These are phyloP conservation scores for Kernera saxatilis DNA, from an alignment of 345 rosid species.

Conservation along the genomic window DNA sequence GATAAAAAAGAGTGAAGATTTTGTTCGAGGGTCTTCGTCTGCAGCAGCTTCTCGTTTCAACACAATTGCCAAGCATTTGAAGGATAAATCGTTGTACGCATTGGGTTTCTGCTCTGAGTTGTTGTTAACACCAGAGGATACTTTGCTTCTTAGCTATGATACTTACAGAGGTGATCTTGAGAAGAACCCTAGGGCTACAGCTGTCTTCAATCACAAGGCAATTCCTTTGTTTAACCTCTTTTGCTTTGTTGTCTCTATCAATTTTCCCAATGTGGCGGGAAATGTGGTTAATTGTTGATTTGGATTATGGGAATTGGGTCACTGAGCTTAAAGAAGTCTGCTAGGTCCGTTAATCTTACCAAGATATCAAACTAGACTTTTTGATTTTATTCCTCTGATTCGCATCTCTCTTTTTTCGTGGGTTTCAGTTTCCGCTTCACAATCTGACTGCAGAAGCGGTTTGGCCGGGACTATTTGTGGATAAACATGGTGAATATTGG, in stretches of 20 bases:
- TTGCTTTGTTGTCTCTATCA: not conserved
- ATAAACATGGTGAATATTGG: slow-evolving; percentile 64
- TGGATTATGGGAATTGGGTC: too few species aligned
- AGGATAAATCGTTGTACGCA: slow-evolving; percentile 69
- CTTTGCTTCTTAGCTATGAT: slow-evolving; percentile 57
- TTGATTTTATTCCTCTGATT: too few species aligned
- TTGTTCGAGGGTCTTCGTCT: slow-evolving; percentile 24
- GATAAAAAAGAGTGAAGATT: slow-evolving; percentile 27
- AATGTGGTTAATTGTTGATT: too few species aligned
- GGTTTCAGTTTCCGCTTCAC: slow-evolving; percentile 73
- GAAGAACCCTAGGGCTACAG: slow-evolving; percentile 55
- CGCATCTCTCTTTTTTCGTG: too few species aligned
- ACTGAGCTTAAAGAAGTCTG: too few species aligned
- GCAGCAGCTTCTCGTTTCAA: slow-evolving; percentile 28
- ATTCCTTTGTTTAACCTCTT: not conserved
- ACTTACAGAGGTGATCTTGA: slow-evolving; percentile 36
- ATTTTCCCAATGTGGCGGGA: not conserved
- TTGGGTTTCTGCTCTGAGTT: slow-evolving; percentile 72
- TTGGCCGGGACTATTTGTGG: slow-evolving; percentile 74
- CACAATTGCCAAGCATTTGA: slow-evolving; percentile 32
- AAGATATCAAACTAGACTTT: too few species aligned
- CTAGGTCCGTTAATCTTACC: too few species aligned
- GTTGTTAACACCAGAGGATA: slow-evolving; percentile 56
- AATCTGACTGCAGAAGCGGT: slow-evolving; percentile 60
- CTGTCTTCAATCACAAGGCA: slow-evolving; percentile 66